Evolutionary conservation across 2,329 filamentous ascomycete species (phyloP), one percentile per base, ranked within the genome.

Genomic region (Ambrosiella xylebori): DNA sequence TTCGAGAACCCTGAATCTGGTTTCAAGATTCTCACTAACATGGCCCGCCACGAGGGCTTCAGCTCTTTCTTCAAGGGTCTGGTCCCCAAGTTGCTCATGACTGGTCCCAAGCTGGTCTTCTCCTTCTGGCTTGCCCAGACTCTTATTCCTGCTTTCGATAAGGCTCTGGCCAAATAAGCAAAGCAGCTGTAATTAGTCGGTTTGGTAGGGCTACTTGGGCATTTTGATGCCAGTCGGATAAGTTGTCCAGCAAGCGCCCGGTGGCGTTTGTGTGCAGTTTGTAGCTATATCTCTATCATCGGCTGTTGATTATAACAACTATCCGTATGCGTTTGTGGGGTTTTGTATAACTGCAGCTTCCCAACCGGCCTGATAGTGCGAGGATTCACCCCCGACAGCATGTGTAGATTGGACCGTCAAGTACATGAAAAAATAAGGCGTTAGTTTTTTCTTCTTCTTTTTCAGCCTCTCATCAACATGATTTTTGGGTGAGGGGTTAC

Each of bases 91-190:
- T 82, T 98, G 63, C 79, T 98, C 67, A 98, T 98, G 93, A 98
- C 93, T 13, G 94, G 93, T 27, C 93, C 93, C 63, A 98, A 98
- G 80, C 80, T 98, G 61, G 93, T 97, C 62, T 98, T 98, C 77
- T 96, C 90, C 61, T 98, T 98, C 83, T 98, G 93, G 93, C 82
- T 98, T 68, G 93, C 93, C 59, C 93, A 98, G 77, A 97, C 93
- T 37, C 77, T 98, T 66, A 98, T 98, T 68, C 93, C 93, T 56
- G 85, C 89, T 44, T 97, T 97, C 71, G 87, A 82, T 65, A 68
- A 65, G 59, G 71, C 71, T 63, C 65, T 78, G 59, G 67, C 66
- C 60, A 68, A 68, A 64, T 70, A 66, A 64, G 63, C 57, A 56
- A 15, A 15, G 41, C 15, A 19, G 19, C 8, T 9, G 12, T 39